Percentiles rank a stretch among this genome's conserved stretches.
These are phyloP conservation scores for Viola odorata DNA, from an alignment of 345 rosid genomes.

Conservation along the genomic window DNA sequence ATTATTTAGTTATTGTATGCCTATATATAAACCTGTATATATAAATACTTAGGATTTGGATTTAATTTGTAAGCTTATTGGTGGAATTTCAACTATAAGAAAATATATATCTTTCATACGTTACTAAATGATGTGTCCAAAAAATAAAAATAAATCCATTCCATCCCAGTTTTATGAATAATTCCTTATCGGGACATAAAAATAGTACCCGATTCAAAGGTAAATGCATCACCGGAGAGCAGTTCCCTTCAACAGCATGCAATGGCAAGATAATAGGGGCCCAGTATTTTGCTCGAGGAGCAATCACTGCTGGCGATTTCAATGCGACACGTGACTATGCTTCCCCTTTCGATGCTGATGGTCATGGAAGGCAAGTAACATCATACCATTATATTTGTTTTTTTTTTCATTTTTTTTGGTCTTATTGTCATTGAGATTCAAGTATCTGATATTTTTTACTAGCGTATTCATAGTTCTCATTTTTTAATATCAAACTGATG, in stretches of 20 bases:
- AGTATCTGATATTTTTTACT: neutral
- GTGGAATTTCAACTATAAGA: too few species aligned
- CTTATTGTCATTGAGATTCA: neutral
- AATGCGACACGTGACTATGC: conserved; percentile 33
- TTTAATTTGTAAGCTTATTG: too few species aligned
- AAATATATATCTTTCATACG: too few species aligned
- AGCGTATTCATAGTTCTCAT: neutral
- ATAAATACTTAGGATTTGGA: too few species aligned
- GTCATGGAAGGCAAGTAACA: conserved; percentile 49
- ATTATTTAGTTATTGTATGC: too few species aligned
- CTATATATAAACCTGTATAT: too few species aligned
- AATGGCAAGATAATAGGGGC: conserved; percentile 44
- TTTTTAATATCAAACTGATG: conserved; percentile 6
- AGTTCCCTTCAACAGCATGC: conserved; percentile 33
- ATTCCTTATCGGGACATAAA: conserved; percentile 4
- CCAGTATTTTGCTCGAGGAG: conserved; percentile 42
- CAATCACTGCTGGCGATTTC: conserved; percentile 43
- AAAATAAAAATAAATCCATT: conserved; percentile 31
- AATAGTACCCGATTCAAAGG: conserved; percentile 31
- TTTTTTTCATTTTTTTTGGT: neutral
- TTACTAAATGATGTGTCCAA: too few species aligned
- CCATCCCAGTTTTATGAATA: conserved; percentile 40
- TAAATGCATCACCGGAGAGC: conserved; percentile 30
- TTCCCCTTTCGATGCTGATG: conserved; percentile 47
- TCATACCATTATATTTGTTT: neutral